These are phyloP conservation scores for Sporisorium scitamineum DNA, from an alignment of 1,284 basidiomycete species.

Conservation along the genomic window DNA sequence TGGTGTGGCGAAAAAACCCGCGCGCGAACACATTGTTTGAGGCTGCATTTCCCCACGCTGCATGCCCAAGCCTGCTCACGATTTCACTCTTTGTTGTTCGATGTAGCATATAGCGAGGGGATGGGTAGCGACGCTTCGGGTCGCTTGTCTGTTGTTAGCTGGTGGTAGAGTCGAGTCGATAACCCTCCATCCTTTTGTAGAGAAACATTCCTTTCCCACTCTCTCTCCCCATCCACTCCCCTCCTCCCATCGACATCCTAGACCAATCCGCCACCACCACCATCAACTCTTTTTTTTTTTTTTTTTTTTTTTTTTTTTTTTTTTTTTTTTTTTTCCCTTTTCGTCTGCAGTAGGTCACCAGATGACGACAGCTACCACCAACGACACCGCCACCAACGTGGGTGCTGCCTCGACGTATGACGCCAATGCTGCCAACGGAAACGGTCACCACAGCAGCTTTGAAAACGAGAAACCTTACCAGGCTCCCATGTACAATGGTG, in stretches of 20 bases:
- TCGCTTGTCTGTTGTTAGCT: too few relatives aligned
- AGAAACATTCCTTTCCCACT: not conserved
- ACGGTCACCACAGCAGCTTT: constrained; percentile 19
- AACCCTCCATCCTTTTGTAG: not conserved
- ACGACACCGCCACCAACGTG: constrained; percentile 15
- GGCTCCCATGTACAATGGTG: constrained; percentile 42
- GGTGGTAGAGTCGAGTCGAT: too few relatives aligned
- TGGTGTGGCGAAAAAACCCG: too few relatives aligned
- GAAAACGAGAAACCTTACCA: constrained; percentile 40
- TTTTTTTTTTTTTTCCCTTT: not conserved
- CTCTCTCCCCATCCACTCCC: not conserved
- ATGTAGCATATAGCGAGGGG: too few relatives aligned
- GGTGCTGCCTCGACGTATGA: constrained; percentile 6
- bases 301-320: too few relatives aligned
- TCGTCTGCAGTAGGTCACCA: constrained; percentile 25
- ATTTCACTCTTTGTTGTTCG: too few relatives aligned
- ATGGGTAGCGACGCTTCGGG: too few relatives aligned
- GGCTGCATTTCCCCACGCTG: too few relatives aligned
- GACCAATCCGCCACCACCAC: not conserved
- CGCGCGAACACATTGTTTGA: too few relatives aligned
- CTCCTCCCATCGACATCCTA: not conserved
- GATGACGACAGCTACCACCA: constrained; percentile 29
- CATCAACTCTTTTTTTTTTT: not conserved
- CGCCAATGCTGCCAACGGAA: constrained; percentile 3
- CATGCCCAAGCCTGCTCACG: too few relatives aligned